Evolutionary conservation across 2,329 filamentous ascomycete genomes (phyloP).

Genomic region (Coniochaeta sp.): DNA sequence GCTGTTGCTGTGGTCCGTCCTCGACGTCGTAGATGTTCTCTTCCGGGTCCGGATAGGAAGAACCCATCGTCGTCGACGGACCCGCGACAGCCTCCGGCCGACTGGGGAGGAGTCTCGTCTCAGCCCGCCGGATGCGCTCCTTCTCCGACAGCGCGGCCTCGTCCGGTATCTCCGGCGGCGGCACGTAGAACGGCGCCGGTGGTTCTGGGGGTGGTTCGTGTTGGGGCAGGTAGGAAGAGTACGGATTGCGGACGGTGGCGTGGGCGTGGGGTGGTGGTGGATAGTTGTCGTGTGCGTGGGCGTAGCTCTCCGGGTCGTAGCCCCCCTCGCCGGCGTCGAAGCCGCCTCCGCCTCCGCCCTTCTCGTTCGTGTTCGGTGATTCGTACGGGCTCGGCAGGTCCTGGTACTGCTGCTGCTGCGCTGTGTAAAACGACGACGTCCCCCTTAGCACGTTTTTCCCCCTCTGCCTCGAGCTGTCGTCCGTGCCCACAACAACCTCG

Average conservation of each 20-base stretch:
- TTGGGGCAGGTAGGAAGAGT: constrained; percentile 24
- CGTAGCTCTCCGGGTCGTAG: constrained; percentile 12
- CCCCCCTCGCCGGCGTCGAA: constrained; percentile 12
- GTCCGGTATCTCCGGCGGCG: constrained; percentile 51
- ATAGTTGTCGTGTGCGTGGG: constrained; percentile 1
- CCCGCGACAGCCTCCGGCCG: constrained; percentile 53
- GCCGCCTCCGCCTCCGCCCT: constrained; percentile 11
- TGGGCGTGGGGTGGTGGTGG: too few species aligned
- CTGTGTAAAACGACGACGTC: constrained; percentile 12
- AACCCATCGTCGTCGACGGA: constrained; percentile 29
- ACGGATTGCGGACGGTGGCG: constrained; percentile 12
- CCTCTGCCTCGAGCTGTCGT: constrained; percentile 59
- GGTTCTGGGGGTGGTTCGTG: constrained; percentile 11
- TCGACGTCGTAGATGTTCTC: constrained; percentile 47
- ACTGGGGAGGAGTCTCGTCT: constrained; percentile 74
- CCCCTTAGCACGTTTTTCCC: constrained; percentile 20
- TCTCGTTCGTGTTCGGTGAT: constrained; percentile 10
- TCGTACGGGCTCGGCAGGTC: constrained; percentile 11
- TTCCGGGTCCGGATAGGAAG: constrained; percentile 26
- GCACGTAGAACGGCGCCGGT: constrained; percentile 40
- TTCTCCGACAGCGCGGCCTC: constrained; percentile 71
- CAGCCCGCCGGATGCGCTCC: constrained; percentile 68
- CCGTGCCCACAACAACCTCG: constrained; percentile 80
- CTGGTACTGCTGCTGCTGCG: constrained; percentile 12
- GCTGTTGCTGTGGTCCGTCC: constrained; percentile 29